Conservation (phyloP, 352 stramenopile species). For the Phytophthora idaei region DNA sequence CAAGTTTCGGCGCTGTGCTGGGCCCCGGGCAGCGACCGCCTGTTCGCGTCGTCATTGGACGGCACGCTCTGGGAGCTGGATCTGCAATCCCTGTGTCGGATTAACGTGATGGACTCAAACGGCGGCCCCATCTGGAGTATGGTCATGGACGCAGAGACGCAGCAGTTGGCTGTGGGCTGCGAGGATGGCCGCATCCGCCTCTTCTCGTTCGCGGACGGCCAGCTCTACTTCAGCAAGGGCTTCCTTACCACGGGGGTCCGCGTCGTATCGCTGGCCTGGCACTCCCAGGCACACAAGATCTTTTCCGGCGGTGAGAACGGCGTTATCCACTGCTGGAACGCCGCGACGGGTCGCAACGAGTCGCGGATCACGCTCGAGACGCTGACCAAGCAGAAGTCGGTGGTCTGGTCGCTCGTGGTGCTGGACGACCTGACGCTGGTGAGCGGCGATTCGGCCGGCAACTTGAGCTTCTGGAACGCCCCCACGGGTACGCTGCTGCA, state of each 20-base stretch:
- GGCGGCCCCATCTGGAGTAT: constrained; percentile 90
- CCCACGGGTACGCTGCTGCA: constrained; percentile 90
- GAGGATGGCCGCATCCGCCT: constrained; percentile 91
- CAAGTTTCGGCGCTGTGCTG: constrained; percentile 81
- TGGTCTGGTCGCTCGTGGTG: constrained; percentile 91
- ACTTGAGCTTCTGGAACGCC: constrained; percentile 94
- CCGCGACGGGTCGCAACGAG: constrained; percentile 75
- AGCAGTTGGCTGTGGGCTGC: constrained; percentile 84
- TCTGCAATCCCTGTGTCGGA: constrained; percentile 69
- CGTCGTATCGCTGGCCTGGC: constrained; percentile 87
- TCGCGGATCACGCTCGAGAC: constrained; percentile 85
- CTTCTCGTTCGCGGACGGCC: constrained; percentile 77
- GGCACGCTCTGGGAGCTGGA: constrained; percentile 87
- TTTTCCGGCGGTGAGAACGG: constrained; percentile 88
- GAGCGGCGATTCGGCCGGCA: constrained; percentile 92
- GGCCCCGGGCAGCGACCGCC: constrained; percentile 40
- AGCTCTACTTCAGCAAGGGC: constrained; percentile 85
- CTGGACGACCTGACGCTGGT: constrained; percentile 93
- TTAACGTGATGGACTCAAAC: constrained; percentile 86
- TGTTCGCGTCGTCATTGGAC: constrained; percentile 77
- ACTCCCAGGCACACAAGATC: constrained; percentile 69
- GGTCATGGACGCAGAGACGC: constrained; percentile 59
- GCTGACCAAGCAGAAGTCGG: constrained; percentile 73
- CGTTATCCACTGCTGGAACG: constrained; percentile 90
- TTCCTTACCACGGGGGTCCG: constrained; percentile 79